Conservation (phyloP, 2,329 filamentous ascomycete genomes). For the Setomelanomma holmii region DNA sequence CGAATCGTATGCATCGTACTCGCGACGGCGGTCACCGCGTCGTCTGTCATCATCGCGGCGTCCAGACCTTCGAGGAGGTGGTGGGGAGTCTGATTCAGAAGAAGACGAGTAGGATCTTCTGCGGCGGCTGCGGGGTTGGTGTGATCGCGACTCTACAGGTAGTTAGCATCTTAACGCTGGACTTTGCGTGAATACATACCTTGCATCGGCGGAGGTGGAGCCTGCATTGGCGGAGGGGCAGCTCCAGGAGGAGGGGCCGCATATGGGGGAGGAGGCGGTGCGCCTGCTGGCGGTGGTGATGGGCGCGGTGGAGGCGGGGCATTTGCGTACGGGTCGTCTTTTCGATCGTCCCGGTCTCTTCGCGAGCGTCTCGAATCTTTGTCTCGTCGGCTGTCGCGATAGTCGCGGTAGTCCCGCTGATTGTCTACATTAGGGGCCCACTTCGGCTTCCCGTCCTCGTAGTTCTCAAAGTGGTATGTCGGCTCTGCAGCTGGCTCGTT, state of each 20-base stretch:
- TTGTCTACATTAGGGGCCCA: conserved; percentile 32
- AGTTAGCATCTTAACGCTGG: background rate
- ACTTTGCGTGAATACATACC: background rate
- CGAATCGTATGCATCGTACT: conserved; percentile 31
- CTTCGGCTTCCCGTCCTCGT: conserved; percentile 37
- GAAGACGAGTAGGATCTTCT: conserved; percentile 23
- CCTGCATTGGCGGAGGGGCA: conserved; percentile 6
- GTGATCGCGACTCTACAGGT: conserved; percentile 13
- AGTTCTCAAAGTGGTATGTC: conserved; percentile 36
- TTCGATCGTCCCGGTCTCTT: conserved; percentile 13
- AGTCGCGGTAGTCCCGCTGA: conserved; percentile 28
- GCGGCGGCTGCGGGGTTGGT: conserved; percentile 26
- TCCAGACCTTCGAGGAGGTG: conserved; percentile 29
- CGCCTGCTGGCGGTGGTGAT: conserved; percentile 5
- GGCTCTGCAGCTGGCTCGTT: conserved; percentile 21
- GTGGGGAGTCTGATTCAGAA: conserved; percentile 27
- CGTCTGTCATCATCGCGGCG: conserved; percentile 21
- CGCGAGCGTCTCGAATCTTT: conserved; percentile 27
- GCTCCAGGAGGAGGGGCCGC: conserved; percentile 13
- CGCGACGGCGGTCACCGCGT: conserved; percentile 24
- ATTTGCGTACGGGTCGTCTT: conserved; percentile 14
- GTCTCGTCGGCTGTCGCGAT: conserved; percentile 29
- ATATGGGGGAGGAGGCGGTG: conserved; percentile 1
- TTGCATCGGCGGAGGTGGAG: background rate
- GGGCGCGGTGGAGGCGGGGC: background rate